Evolutionary conservation across 2,329 filamentous ascomycete genomes (phyloP).

Genomic region (Ophiognomonia clavigignenti-juglandacearum): DNA sequence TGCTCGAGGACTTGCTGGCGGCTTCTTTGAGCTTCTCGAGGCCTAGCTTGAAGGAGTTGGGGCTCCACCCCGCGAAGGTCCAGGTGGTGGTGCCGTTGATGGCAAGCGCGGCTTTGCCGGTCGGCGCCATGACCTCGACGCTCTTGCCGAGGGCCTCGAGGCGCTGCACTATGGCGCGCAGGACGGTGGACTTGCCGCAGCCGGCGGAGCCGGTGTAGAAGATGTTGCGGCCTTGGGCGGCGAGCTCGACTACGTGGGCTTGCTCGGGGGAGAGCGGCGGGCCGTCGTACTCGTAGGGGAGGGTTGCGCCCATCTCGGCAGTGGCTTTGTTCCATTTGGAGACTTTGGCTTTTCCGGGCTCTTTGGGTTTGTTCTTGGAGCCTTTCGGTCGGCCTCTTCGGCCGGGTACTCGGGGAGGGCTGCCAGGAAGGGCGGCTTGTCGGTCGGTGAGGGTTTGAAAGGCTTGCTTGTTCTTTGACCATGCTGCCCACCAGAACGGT

Average conservation of each 20-base stretch:
- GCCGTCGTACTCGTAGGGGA: conserved; percentile 11
- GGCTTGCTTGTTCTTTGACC: too few species aligned
- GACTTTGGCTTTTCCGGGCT: too few species aligned
- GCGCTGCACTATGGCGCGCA: conserved; percentile 40
- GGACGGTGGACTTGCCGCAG: conserved; percentile 52
- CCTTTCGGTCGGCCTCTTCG: too few species aligned
- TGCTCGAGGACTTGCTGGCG: conserved; percentile 25
- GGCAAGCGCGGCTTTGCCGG: conserved; percentile 53
- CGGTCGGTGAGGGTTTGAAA: too few species aligned
- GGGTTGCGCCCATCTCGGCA: too few species aligned
- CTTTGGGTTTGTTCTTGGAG: too few species aligned
- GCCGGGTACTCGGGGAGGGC: too few species aligned
- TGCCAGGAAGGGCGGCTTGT: too few species aligned
- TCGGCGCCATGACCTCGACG: conserved; percentile 54
- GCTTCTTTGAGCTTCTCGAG: conserved; percentile 28
- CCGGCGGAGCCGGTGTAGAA: conserved; percentile 63
- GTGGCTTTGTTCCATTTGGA: too few species aligned
- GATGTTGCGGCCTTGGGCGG: conserved; percentile 48
- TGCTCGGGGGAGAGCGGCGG: conserved; percentile 42
- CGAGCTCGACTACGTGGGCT: conserved; percentile 42
- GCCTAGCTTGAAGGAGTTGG: conserved; percentile 36
- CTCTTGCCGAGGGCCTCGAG: conserved; percentile 28
- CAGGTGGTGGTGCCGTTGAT: conserved; percentile 53
- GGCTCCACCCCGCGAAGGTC: conserved; percentile 53
- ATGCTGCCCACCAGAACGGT: too few species aligned